Base-by-base conservation (phyloP, 441 rosid species). In the Gossypium schwendimanii region DNA sequence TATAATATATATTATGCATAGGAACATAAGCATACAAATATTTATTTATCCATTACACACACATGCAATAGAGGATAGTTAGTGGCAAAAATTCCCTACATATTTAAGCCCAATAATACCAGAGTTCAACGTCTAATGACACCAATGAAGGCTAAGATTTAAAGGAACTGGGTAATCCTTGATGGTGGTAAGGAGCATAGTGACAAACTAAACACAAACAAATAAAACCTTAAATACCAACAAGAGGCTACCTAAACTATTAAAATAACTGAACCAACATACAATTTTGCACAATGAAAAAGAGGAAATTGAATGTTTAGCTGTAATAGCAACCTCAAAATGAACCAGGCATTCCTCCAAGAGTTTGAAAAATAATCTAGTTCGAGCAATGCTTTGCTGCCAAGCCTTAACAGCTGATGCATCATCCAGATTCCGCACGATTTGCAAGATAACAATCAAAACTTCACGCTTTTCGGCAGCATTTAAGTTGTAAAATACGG, bases 301-400 rank as follows among this genome's bases (percentile, higher is more conserved):
- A 77, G 71, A 26, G 53, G 69, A 80, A 70, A 74, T 6, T 15
- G 70, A 54, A 54, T 5, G 74, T 71, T 69, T 69, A 71, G 69
- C 67, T 39, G 59, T 81, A 63, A 31, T 58, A 74, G 71, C 68
- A 79, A 96, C 99, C 99, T 96, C 98, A 81, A 96, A 96, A 70
- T 90, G 98, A 75, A 86, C 83, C 69, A 92, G 90, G 83, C 96
- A 87, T 87, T 96, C 99, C 86, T 96, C 99, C 96, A 92, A 76
- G 72, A 93, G 97, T 79, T 93, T 96, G 87, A 96, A 96, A 85
- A 91, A 96, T 68, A 93, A 81, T 88, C 98, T 86, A 26, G 98
- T 96, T 59, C 99, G 97, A 76, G 97, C 99, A 52, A 93, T 87
- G 86, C 97, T 96, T 84, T 91, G 98, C 87, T 93, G 98, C 99